Evolutionary conservation across 495 filamentous ascomycete species (phyloP), one percentile per base, ranked within the genome.

Genomic region (Aspergillus sclerotioniger): DNA sequence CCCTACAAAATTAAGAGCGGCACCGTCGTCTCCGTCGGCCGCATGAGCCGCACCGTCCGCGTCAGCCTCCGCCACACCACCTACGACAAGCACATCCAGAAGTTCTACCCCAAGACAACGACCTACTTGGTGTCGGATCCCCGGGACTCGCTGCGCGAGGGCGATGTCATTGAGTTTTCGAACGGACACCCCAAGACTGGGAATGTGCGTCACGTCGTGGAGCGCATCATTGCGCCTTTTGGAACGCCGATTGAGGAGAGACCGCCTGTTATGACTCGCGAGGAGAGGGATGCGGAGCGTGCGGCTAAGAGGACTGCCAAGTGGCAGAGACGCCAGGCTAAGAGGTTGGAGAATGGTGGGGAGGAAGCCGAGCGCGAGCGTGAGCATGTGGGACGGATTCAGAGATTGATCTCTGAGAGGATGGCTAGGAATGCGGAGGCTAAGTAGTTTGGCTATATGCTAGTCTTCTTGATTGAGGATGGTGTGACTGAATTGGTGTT

Each of bases 121-220:
- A 66, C 62, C 15, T 73, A 67, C 71, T 80, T 92, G 33, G 90
- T 92, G 15, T 83, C 89, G 68, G 90, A 95, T 76, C 90, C 90
- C 7, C 72, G 69, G 66, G 82, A 87, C 76, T 91, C 88, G 13
- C 76, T 91, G 50, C 83, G 86, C 54, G 76, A 80, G 48, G 90
- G 90, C 65, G 90, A 95, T 71, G 83, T 93, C 13, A 84, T 95
- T n/a, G 82, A 86, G 69, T 89, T 94, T 67, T 82, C 82, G 19
- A 81, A 85, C 19, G 86, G 86, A 43, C 85, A 75, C 66, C 83
- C 86, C 15, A 80, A 80, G 56, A 82, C 81, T 59, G 85, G 86
- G 53, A 67, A 71, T 53, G 90, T 92, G 59, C 85, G 81, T 28
- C 89, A 92, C 70, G 87, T 93, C 31, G 86, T 94, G 21, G 86